Conservation (phyloP, 495 filamentous ascomycete genomes). For the Collariella sp. region DNA sequence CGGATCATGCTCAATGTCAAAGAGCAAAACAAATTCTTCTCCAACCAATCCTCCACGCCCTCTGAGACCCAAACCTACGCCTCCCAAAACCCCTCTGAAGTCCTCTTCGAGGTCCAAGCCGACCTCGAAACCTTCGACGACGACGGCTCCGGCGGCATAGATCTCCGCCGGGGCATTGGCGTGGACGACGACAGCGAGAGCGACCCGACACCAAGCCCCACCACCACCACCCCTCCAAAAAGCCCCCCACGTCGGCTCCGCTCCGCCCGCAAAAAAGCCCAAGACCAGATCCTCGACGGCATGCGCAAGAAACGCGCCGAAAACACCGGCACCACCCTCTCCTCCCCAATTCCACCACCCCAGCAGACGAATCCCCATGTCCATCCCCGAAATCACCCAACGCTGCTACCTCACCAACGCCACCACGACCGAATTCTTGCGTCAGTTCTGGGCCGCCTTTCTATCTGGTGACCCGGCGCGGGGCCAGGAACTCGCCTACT, state of each 20-base stretch:
- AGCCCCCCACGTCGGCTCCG: slow-evolving; percentile 48
- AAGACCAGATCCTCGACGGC: slow-evolving; percentile 47
- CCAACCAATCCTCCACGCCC: slow-evolving; percentile 44
- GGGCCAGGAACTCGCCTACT: slow-evolving; percentile 62
- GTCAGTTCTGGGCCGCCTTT: slow-evolving; percentile 89
- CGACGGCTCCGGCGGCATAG: slow-evolving; percentile 41
- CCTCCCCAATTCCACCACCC: not conserved
- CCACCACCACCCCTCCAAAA: slow-evolving; percentile 50
- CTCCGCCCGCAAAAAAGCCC: slow-evolving; percentile 44
- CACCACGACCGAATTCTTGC: slow-evolving; percentile 88
- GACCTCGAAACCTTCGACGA: slow-evolving; percentile 49
- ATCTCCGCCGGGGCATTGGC: slow-evolving; percentile 51
- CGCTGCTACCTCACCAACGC: slow-evolving; percentile 77
- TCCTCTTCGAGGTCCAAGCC: slow-evolving; percentile 53
- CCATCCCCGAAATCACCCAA: slow-evolving; percentile 62
- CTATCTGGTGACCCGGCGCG: slow-evolving; percentile 59
- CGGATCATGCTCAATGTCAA: slow-evolving; percentile 79
- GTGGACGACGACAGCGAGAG: slow-evolving; percentile 59
- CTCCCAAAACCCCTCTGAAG: slow-evolving; percentile 57
- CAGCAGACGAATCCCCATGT: slow-evolving; percentile 42
- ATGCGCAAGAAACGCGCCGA: slow-evolving; percentile 47
- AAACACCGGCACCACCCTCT: slow-evolving; percentile 30
- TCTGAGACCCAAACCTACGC: slow-evolving; percentile 52
- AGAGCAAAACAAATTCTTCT: slow-evolving; percentile 74
- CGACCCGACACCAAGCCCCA: slow-evolving; percentile 50